A percentile compares a stretch with the other conserved stretches of the same genome.
Evolutionary conservation across 768 basidiomycete genomes (phyloP).

Genomic region (Hydnum rufescens): DNA sequence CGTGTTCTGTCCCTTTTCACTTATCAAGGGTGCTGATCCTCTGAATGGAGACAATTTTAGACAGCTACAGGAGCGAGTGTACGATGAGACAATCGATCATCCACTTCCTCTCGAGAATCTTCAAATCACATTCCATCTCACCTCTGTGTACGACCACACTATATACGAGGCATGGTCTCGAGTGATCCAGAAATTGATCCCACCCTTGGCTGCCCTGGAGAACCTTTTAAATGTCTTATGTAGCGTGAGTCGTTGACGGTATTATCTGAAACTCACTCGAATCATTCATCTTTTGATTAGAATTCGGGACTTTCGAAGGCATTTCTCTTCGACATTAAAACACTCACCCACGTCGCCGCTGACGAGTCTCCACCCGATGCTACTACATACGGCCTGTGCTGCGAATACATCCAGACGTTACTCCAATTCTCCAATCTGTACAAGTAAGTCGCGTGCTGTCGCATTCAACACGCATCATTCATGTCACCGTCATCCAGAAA

Average conservation of each 20-base stretch:
- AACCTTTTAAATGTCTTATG: constrained; percentile 74
- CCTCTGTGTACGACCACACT: constrained; percentile 83
- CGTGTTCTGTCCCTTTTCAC: not conserved
- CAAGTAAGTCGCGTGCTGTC: constrained; percentile 28
- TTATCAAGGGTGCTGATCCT: not conserved
- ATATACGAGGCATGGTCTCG: constrained; percentile 83
- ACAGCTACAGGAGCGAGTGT: constrained; percentile 72
- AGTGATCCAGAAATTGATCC: constrained; percentile 71
- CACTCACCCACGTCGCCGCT: constrained; percentile 79
- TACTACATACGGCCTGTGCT: constrained; percentile 72
- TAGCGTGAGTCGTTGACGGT: constrained; percentile 27
- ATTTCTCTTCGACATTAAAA: constrained; percentile 74
- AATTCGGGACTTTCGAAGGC: constrained; percentile 85
- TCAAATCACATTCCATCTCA: constrained; percentile 72
- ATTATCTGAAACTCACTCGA: not conserved
- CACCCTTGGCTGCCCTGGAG: constrained; percentile 70
- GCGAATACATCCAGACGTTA: constrained; percentile 76
- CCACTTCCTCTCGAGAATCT: constrained; percentile 40
- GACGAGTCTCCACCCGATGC: constrained; percentile 56
- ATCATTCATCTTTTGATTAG: not conserved
- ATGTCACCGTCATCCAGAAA: not conserved
- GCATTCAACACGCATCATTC: not conserved
- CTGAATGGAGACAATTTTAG: constrained; percentile 56
- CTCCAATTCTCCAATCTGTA: constrained; percentile 74
- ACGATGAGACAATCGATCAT: constrained; percentile 62